Base-by-base conservation (phyloP, 208 protist genomes). In the Wallacemonas rigidus region DNA sequence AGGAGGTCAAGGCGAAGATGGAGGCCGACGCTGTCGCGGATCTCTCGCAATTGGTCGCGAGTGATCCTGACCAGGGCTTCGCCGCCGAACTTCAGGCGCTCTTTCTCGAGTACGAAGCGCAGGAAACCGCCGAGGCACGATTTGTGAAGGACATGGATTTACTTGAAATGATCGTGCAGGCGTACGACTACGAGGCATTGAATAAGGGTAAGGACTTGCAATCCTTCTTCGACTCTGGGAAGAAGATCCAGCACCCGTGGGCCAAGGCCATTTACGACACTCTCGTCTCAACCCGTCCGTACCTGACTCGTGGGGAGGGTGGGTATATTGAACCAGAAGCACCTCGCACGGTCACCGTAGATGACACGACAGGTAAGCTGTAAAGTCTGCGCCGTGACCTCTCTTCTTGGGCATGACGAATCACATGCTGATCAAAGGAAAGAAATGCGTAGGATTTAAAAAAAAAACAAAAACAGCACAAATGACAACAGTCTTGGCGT, bases 71-170 rank as follows among this genome's bases (percentile, higher is more conserved):
- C 50, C 67, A 48, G 12, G 74, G 62, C 15, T 91, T 95, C 12
- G 76, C 74, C 44, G 57, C 65, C 14, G 92, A 97, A 67, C 65
- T 98, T 2, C 63, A 75, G 1, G 64, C 81, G 5, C 78, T 97
- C 9, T 98, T 90, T 67, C 53, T 86, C 17, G 92, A 97, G 82
- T 98, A 97, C 72, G 95, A 98, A 76, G 82, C 83, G 38, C 86
- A 91, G 71, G 78, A 82, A 64, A 92, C 93, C 26, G 48, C 75
- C 11, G 95, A 98, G 80, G 71, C 93, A 26, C 79, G 80, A 9
- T 96, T 97, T 77, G 86, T 98, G 17, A 95, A 93, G 71, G 95
- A 98, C 74, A 94, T 97, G 83, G 95, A 98, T 70, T 68, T 94
- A 57, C 80, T 98, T 35, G 95, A 98, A 71, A 98, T 98, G 95